phyloP scores from a whole-genome alignment of 495 filamentous ascomycete genomes.

The Staphylotrichum tortipilum region DNA sequence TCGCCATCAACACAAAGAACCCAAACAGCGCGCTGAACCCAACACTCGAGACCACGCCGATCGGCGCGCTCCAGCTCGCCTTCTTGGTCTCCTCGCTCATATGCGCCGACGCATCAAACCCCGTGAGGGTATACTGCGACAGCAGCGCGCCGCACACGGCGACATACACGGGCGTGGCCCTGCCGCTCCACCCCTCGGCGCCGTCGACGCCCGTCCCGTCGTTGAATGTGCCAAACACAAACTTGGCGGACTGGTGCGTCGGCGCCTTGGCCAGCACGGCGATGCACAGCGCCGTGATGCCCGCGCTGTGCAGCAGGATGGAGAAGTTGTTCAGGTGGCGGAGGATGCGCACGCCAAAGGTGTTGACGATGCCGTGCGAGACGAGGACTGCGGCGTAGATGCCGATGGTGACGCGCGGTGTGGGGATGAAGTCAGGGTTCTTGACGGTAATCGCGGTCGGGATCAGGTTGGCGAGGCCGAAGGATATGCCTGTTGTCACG shows the following conservation, averaged over 20 bases:
- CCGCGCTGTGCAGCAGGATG: conserved; percentile 51
- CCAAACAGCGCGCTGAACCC: conserved; percentile 52
- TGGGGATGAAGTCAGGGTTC: conserved; percentile 41
- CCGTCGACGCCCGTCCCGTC: conserved; percentile 44
- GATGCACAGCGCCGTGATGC: conserved; percentile 48
- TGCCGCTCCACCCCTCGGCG: conserved; percentile 37
- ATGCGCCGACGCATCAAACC: conserved; percentile 51
- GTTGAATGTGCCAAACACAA: conserved; percentile 51
- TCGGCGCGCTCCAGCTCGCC: conserved; percentile 52
- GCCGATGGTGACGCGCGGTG: conserved; percentile 45
- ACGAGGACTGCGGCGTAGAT: conserved; percentile 54
- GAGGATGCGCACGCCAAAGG: conserved; percentile 50
- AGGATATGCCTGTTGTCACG: conserved; percentile 60
- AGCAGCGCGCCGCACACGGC: conserved; percentile 47
- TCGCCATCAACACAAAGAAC: conserved; percentile 52
- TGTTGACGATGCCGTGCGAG: conserved; percentile 49
- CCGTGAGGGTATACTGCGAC: conserved; percentile 45
- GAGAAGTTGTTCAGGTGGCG: conserved; percentile 54
- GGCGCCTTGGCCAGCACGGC: conserved; percentile 55
- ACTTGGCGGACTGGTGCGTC: conserved; percentile 49
- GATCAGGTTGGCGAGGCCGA: conserved; percentile 54
- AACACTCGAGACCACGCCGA: conserved; percentile 52
- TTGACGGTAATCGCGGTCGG: conserved; percentile 51
- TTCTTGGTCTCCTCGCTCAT: conserved; percentile 52
- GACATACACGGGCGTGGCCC: conserved; percentile 38